Evolutionary conservation across 148 eudicot genomes (phyloP).

Genomic region (Linanthus parryae): DNA sequence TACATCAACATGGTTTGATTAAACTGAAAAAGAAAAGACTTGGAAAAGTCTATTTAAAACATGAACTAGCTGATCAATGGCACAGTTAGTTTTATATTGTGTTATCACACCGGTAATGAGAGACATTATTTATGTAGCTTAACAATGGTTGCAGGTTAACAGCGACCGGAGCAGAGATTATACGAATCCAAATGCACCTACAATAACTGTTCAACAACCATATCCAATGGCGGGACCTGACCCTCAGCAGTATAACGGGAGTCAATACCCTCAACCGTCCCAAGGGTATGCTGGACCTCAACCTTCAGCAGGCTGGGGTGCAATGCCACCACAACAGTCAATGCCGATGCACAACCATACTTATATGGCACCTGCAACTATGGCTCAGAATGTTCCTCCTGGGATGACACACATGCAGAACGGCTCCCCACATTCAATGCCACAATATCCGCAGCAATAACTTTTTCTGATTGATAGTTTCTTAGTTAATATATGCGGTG

Average conservation of each 20-base stretch:
- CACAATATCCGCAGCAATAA: slow-evolving; percentile 29
- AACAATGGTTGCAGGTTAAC: slow-evolving; percentile 45
- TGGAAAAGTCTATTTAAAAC: too few relatives aligned
- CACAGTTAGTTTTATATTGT: too few relatives aligned
- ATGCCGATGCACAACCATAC: slow-evolving; percentile 57
- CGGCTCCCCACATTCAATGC: slow-evolving; percentile 39
- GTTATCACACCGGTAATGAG: too few relatives aligned
- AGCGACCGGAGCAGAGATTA: slow-evolving; percentile 88
- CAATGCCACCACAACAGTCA: slow-evolving; percentile 32
- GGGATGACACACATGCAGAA: slow-evolving; percentile 27
- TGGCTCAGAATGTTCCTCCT: slow-evolving; percentile 31
- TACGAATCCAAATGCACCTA: slow-evolving; percentile 45
- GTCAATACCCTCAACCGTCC: slow-evolving; percentile 31
- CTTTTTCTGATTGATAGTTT: too few relatives aligned
- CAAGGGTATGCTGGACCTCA: too few relatives aligned
- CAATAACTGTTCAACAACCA: slow-evolving; percentile 59
- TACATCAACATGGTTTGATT: too few relatives aligned
- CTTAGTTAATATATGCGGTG: too few relatives aligned
- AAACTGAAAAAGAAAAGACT: too few relatives aligned
- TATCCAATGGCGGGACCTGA: slow-evolving; percentile 30
- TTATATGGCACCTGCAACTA: slow-evolving; percentile 37
- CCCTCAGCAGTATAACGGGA: slow-evolving; percentile 32
- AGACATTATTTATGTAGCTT: neutral
- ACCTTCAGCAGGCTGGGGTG: slow-evolving; percentile 53
- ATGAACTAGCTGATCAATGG: too few relatives aligned